These are phyloP conservation scores for Fomes fomentarius DNA, from an alignment of 1,284 basidiomycete species.

Conservation along the genomic window DNA sequence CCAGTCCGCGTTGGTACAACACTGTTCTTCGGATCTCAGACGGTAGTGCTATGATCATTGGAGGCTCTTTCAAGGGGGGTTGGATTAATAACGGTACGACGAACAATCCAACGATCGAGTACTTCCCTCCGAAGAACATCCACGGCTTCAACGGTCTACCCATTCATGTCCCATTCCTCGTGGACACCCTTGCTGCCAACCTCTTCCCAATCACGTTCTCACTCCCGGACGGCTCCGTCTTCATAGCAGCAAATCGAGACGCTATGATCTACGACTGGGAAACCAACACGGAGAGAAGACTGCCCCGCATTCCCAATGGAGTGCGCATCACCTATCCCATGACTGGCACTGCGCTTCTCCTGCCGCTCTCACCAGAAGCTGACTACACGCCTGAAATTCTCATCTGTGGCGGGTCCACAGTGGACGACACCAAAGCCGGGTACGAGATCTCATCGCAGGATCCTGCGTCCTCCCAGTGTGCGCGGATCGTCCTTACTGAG, in stretches of 20 bases:
- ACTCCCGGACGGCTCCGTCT: constrained; percentile 75
- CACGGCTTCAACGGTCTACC: constrained; percentile 66
- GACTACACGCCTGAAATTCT: constrained; percentile 72
- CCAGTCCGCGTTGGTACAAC: constrained; percentile 79
- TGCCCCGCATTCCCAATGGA: constrained; percentile 77
- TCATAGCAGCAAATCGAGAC: constrained; percentile 80
- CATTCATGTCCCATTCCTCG: constrained; percentile 64
- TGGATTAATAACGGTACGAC: constrained; percentile 80
- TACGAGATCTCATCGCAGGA: constrained; percentile 71
- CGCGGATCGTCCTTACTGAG: constrained; percentile 66
- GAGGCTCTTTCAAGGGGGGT: constrained; percentile 78
- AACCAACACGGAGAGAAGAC: constrained; percentile 60
- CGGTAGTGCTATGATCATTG: constrained; percentile 81
- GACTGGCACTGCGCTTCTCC: constrained; percentile 71
- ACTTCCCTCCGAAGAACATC: constrained; percentile 77
- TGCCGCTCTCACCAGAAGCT: constrained; percentile 69
- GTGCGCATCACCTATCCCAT: constrained; percentile 85
- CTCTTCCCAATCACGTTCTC: constrained; percentile 79
- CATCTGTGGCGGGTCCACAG: constrained; percentile 76
- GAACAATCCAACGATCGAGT: constrained; percentile 84
- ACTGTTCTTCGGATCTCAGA: constrained; percentile 71
- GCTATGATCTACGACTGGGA: constrained; percentile 83
- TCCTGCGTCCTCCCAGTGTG: constrained; percentile 74
- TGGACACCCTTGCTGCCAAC: constrained; percentile 77
- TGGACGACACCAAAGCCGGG: constrained; percentile 63